Base-by-base conservation (phyloP, 164 flowering plant species). In the Vitis labrusca region DNA sequence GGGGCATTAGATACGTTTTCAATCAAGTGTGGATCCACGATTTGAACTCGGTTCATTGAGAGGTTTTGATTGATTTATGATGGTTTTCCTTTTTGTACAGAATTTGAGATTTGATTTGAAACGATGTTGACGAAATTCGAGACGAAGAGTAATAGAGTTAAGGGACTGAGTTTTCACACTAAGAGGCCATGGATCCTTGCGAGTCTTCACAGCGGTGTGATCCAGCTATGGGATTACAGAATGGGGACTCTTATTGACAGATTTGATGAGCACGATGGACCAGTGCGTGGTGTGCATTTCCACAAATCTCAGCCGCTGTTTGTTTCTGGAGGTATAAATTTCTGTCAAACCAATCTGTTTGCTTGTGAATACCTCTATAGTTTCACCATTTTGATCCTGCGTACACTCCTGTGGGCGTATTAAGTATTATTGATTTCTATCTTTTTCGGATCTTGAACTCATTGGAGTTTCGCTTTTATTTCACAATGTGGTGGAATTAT, bases 101-200 rank as follows among this genome's bases (percentile, higher is more conserved):
- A n/a, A 2, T 51, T 19, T 29, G 71, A 60, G 44, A 5, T 37
- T 6, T 71, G 69, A 65, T 68, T 63, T 60, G 68, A 47, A 71
- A 80, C 69, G 76, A 93, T 93, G 98, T 77, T 93, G 91, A 93
- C 98, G 66, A 93, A 93, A 79, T 93, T 93, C 61, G 98, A 93
- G 82, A 93, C 98, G 53, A 93, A 93, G 93, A 93, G 98, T 74
- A 93, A 93, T 77, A 77, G 97, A 74, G 98, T 91, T 67, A 93
- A 93, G 74, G 97, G 97, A 0, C 75, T 93, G 80, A 93, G 97
- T 78, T 93, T 93, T 68, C 98, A 93, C 76, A 80, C 79, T 69
- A 91, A 93, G 87, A 78, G 98, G 71, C 98, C 98, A 66, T 93
- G 98, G 98, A 91, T 93, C 83, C 81, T 93, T 10, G 98, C 97